A percentile compares a stretch with the other conserved stretches of the same genome.
These are phyloP conservation scores for Arthrobotrys conoides DNA, from an alignment of 2,329 filamentous ascomycete genomes.

Conservation along the genomic window DNA sequence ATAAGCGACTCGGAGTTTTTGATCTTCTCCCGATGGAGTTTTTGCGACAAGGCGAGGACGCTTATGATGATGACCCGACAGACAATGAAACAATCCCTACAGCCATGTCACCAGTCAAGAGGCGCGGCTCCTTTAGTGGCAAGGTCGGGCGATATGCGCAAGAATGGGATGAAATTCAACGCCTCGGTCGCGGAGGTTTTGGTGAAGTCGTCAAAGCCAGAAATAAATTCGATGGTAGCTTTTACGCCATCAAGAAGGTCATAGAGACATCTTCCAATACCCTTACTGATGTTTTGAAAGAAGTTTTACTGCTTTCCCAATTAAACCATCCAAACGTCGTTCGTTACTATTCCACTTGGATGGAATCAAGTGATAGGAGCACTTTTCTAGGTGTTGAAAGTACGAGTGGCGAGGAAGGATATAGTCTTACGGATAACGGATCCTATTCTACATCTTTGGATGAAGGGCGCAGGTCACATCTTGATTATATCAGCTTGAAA, in stretches of 20 bases:
- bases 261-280: conserved; percentile 83
- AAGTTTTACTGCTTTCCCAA: conserved; percentile 89
- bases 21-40: conserved; percentile 75
- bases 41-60: conserved; percentile 67
- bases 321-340: conserved; percentile 91
- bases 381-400: conserved; percentile 48
- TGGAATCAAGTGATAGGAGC: conserved; percentile 74
- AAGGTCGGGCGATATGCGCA: conserved; percentile 77
- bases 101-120: conserved; percentile 65
- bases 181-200: conserved; percentile 92
- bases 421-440: conserved; percentile 55
- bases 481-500: conserved; percentile 60
- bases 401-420: conserved; percentile 48
- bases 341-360: conserved; percentile 95
- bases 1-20: conserved; percentile 87
- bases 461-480: conserved; percentile 67
- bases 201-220: conserved; percentile 96
- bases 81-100: conserved; percentile 61
- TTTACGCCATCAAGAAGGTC: conserved; percentile 98
- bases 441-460: conserved; percentile 32
- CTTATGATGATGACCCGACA: conserved; percentile 68
- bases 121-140: conserved; percentile 63
- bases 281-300: conserved; percentile 84
- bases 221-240: conserved; percentile 91
- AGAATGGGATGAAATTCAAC: conserved; percentile 91